These are phyloP conservation scores for Oenanthe sinensis DNA, from an alignment of 129 eudicot genomes.

Conservation along the genomic window DNA sequence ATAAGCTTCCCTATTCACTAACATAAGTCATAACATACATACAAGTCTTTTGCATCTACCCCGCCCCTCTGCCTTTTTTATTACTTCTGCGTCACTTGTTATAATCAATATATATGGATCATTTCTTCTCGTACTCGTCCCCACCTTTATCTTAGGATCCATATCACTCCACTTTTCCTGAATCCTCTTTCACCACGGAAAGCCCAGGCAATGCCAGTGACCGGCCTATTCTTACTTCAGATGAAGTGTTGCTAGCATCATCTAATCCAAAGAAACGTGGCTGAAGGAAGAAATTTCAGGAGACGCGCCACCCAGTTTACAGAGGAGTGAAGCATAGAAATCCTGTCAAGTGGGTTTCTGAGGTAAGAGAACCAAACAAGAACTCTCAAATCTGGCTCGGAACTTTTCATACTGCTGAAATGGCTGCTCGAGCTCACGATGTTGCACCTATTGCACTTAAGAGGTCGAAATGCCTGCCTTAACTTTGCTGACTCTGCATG, in stretches of 20 bases:
- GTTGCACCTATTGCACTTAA: constrained; percentile 36
- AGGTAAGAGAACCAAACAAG: constrained; percentile 34
- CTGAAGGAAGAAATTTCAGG: constrained; percentile 20
- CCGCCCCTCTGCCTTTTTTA: neutral
- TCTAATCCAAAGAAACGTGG: constrained; percentile 18
- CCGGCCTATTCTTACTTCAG: neutral
- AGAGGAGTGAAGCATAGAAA: constrained; percentile 20
- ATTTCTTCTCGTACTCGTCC: neutral
- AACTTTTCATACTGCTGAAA: constrained; percentile 27
- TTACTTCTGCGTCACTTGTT: neutral
- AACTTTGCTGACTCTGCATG: constrained; percentile 58
- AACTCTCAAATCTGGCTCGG: constrained; percentile 42
- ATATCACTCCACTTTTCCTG: no score
- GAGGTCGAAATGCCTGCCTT: constrained; percentile 46
- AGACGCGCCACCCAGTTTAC: constrained; percentile 23
- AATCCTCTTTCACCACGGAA: neutral
- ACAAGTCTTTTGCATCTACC: no score
- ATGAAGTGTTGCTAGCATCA: constrained; percentile 16
- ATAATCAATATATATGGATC: neutral
- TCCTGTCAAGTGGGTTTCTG: constrained; percentile 35
- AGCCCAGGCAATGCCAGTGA: neutral
- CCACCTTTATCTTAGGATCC: neutral
- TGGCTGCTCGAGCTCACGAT: constrained; percentile 47
- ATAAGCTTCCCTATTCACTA: no score
- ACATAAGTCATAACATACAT: neutral